phyloP scores from a whole-genome alignment of 2,329 filamentous ascomycete genomes.

The Penicillium verrucosum region DNA sequence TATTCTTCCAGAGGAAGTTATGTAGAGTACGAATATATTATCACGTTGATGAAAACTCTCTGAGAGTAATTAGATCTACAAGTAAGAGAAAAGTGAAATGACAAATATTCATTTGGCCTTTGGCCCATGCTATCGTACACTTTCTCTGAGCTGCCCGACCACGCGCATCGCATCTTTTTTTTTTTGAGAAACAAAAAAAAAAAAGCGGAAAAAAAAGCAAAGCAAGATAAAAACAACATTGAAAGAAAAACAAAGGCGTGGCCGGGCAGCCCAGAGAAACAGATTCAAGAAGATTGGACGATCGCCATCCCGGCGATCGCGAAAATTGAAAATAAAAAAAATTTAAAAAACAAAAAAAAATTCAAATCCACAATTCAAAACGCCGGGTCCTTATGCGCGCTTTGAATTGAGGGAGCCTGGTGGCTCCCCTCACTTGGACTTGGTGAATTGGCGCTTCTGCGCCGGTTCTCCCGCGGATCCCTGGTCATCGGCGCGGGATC shows the following conservation, averaged over 20 bases:
- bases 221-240: background rate
- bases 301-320: background rate
- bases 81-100: background rate
- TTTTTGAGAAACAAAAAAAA: conserved; percentile 4
- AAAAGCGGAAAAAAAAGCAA: conserved; percentile 3
- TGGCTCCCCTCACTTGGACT: conserved; percentile 11
- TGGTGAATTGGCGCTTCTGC: conserved; percentile 14
- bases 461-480: conserved; percentile 8
- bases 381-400: conserved; percentile 7
- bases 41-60: background rate
- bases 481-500: conserved; percentile 13
- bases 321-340: background rate
- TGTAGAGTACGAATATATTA: conserved; percentile 23
- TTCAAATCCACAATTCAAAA: background rate
- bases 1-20: conserved; percentile 8
- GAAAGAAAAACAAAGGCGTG: background rate
- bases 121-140: conserved; percentile 24
- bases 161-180: conserved; percentile 4
- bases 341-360: background rate
- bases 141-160: conserved; percentile 14
- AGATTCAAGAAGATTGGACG: background rate
- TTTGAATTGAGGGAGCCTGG: background rate
- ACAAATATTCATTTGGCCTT: conserved; percentile 13
- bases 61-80: background rate
- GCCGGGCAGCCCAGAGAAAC: conserved; percentile 7